These are phyloP conservation scores for Cladophialophora chaetospira DNA, from an alignment of 2,329 filamentous ascomycete genomes.

Conservation along the genomic window DNA sequence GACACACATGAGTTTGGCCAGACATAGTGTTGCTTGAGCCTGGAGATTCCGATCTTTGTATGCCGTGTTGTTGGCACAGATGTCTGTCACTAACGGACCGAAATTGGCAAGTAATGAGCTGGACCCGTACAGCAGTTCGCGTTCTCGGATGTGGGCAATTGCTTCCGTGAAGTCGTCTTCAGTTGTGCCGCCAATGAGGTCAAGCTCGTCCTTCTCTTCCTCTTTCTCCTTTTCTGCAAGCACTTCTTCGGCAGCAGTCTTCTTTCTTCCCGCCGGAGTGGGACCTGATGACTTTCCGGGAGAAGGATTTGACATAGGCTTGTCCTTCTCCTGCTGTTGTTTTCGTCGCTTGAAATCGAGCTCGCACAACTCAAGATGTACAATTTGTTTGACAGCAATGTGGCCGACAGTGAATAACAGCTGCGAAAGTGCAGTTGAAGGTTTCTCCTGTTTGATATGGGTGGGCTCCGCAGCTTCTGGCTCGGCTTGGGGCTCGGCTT, in stretches of 20 bases:
- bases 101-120: constrained; percentile 86
- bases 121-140: constrained; percentile 79
- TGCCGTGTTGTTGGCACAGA: constrained; percentile 90
- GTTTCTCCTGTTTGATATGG: constrained; percentile 58
- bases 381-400: constrained; percentile 97
- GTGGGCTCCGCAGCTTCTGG: constrained; percentile 38
- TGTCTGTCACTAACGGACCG: constrained; percentile 86
- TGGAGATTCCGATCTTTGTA: constrained; percentile 90
- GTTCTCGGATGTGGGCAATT: constrained; percentile 80
- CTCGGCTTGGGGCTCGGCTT: constrained; percentile 29
- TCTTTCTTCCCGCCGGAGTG: constrained; percentile 51
- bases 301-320: constrained; percentile 35
- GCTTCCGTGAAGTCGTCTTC: constrained; percentile 91
- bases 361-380: constrained; percentile 95
- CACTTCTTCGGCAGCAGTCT: constrained; percentile 45
- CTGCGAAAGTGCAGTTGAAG: constrained; percentile 79
- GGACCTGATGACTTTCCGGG: constrained; percentile 40
- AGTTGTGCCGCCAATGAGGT: constrained; percentile 93
- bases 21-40: constrained; percentile 86
- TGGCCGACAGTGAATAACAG: constrained; percentile 94
- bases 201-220: constrained; percentile 80
- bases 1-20: constrained; percentile 98
- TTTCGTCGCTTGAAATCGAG: constrained; percentile 97
- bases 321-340: constrained; percentile 77
- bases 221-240: constrained; percentile 52